Conservation (phyloP, 2,329 filamentous ascomycete species). For the Diaporthe sp. region DNA sequence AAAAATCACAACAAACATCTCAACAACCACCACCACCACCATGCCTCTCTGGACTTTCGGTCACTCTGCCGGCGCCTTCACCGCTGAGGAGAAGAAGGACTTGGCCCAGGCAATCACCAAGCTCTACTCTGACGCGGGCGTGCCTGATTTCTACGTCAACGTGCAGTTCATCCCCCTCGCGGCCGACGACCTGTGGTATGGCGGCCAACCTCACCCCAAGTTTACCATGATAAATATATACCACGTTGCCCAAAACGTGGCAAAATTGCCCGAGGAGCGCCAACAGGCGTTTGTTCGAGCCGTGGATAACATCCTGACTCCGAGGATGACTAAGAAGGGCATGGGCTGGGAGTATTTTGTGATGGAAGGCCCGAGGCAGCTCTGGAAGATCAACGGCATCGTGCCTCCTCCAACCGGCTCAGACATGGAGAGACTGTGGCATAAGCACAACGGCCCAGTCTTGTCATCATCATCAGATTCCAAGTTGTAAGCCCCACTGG, state of each 20-base stretch:
- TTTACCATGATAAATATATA: conserved; percentile 9
- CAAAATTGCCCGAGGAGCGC: background rate
- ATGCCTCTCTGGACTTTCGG: conserved; percentile 26
- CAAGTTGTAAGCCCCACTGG: background rate
- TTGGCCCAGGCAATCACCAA: conserved; percentile 21
- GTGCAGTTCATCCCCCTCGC: conserved; percentile 10
- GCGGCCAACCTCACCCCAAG: conserved; percentile 3
- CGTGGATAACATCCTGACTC: background rate
- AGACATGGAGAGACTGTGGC: background rate
- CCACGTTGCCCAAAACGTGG: background rate
- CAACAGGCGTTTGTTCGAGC: background rate
- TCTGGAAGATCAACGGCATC: conserved; percentile 17
- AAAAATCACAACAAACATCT: background rate
- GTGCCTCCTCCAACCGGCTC: conserved; percentile 17
- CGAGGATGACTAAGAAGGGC: conserved; percentile 19
- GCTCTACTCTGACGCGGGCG: background rate
- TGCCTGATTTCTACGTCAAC: conserved; percentile 14
- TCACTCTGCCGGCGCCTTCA: conserved; percentile 25
- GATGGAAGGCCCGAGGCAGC: background rate
- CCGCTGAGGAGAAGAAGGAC: conserved; percentile 5
- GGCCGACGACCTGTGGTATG: conserved; percentile 3
- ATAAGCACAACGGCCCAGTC: background rate
- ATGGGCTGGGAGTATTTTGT: conserved; percentile 24
- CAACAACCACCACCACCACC: background rate
- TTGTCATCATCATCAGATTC: background rate